These are phyloP conservation scores for Tritrichomonas musculus DNA, from an alignment of 208 protist genomes.

Conservation along the genomic window DNA sequence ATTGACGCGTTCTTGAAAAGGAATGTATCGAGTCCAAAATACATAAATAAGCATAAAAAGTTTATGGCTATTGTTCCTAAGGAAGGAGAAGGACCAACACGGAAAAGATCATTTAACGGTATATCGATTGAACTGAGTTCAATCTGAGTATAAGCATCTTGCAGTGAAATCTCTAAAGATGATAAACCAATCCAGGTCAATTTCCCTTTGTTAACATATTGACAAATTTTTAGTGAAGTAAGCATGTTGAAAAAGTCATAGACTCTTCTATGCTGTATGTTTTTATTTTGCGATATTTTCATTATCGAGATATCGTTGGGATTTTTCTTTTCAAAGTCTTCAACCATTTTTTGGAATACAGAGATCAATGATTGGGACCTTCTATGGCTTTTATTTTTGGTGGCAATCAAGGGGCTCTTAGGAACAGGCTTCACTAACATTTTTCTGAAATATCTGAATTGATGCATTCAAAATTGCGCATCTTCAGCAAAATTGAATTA, in stretches of 20 bases:
- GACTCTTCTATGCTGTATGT: not conserved
- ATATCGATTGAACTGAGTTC: not conserved
- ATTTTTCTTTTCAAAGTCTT: not conserved
- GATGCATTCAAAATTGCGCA: too few species aligned
- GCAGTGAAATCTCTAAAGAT: too few species aligned
- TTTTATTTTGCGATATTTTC: not conserved
- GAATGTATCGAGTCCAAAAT: not conserved
- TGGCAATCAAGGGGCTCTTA: too few species aligned
- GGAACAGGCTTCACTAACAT: too few species aligned
- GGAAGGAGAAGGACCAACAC: not conserved
- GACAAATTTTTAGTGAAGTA: not conserved
- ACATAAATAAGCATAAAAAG: not conserved
- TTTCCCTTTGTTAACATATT: not conserved
- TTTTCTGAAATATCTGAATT: too few species aligned
- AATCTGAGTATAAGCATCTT: not conserved
- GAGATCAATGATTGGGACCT: not conserved
- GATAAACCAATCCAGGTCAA: not conserved
- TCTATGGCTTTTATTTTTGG: too few species aligned
- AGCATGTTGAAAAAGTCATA: not conserved
- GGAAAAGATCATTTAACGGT: not conserved
- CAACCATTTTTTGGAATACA: not conserved
- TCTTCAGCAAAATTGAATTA: too few species aligned
- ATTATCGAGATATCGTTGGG: not conserved
- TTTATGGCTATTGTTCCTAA: not conserved
- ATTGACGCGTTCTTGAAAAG: not conserved